Conservation (phyloP, 345 rosid species). For the Lepidium africanum region DNA sequence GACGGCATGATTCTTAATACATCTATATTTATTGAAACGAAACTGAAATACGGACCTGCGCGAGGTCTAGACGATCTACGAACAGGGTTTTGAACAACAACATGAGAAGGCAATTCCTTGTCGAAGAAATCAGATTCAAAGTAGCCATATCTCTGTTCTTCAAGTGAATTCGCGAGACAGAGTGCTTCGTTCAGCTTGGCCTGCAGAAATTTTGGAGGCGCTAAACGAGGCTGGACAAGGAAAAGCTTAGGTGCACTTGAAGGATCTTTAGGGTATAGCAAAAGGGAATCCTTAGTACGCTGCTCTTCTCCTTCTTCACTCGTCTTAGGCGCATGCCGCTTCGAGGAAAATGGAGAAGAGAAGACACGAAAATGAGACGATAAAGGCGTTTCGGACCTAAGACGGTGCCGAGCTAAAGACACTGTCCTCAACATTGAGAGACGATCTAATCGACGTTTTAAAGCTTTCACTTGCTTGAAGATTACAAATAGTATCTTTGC, state of each 20-base stretch:
- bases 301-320: constrained; percentile 5
- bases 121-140: constrained; percentile 60
- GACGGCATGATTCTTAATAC: constrained; percentile 4
- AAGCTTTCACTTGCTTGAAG: background rate
- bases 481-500: background rate
- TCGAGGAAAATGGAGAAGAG: constrained; percentile 30
- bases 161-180: constrained; percentile 83
- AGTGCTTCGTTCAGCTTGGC: constrained; percentile 89
- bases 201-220: constrained; percentile 54
- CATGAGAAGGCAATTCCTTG: constrained; percentile 67
- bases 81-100: constrained; percentile 78
- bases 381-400: constrained; percentile 10
- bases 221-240: constrained; percentile 85
- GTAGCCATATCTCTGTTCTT: constrained; percentile 86
- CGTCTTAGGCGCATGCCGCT: constrained; percentile 19
- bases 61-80: constrained; percentile 53
- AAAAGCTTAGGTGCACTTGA: constrained; percentile 63
- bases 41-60: constrained; percentile 39
- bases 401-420: constrained; percentile 23
- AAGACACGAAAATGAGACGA: background rate
- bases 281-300: constrained; percentile 18
- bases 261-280: constrained; percentile 56
- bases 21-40: background rate
- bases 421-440: constrained; percentile 33
- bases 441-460: background rate